A percentile compares a stretch with the other conserved stretches of the same genome.
Evolutionary conservation across 129 eudicot genomes (phyloP).

Genomic region (Silybum marianum): DNA sequence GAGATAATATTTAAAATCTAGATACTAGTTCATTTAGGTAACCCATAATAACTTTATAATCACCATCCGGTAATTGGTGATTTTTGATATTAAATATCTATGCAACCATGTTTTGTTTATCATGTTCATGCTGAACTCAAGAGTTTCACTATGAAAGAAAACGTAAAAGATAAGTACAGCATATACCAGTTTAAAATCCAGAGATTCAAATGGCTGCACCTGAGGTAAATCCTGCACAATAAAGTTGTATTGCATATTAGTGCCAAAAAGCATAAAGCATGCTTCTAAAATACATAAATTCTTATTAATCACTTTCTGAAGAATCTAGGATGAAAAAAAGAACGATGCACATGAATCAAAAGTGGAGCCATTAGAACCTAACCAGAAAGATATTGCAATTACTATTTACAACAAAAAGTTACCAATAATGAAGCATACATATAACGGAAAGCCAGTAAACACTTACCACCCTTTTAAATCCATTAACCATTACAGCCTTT

Average conservation of each 20-base stretch:
- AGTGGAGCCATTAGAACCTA: background rate
- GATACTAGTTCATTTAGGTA: background rate
- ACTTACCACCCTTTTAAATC: slow-evolving; percentile 76
- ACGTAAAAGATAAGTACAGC: background rate
- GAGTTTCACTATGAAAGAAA: background rate
- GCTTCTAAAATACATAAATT: slow-evolving; percentile 3
- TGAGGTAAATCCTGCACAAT: slow-evolving; percentile 65
- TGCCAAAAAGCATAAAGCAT: background rate
- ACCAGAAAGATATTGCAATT: background rate
- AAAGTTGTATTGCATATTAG: slow-evolving; percentile 18
- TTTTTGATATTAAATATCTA: background rate
- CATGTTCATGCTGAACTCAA: background rate
- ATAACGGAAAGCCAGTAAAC: slow-evolving; percentile 9
- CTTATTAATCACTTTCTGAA: slow-evolving; percentile 6
- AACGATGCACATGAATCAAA: background rate
- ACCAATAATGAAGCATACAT: background rate
- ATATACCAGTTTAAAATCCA: slow-evolving; percentile 74
- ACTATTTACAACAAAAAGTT: background rate
- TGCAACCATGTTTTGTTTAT: background rate
- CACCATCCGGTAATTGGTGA: background rate
- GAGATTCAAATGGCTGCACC: slow-evolving; percentile 61
- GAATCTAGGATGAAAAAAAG: background rate
- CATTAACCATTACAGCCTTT: slow-evolving; percentile 73
- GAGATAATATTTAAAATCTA: background rate
- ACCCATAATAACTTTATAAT: background rate